phyloP scores from a whole-genome alignment of 176 grass and related monocot genomes.

The Carex kokanica region DNA sequence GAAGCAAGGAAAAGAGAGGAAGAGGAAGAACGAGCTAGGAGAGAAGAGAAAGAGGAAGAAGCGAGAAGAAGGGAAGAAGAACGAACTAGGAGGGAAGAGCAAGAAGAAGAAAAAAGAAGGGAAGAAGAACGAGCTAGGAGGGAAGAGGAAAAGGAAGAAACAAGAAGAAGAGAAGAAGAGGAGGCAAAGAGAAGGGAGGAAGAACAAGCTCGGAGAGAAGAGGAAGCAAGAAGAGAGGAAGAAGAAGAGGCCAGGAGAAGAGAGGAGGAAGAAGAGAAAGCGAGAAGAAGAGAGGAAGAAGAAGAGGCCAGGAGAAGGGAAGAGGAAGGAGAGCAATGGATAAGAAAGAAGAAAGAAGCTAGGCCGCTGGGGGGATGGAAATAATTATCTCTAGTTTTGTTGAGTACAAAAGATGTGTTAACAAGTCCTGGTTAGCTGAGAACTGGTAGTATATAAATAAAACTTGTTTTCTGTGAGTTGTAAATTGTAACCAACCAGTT shows the following conservation, averaged over 20 bases:
- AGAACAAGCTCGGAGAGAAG: background rate
- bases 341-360: slow-evolving; percentile 3
- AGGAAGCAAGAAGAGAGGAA: background rate
- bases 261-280: background rate
- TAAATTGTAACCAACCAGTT: background rate
- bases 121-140: background rate
- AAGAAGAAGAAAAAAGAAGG: no score
- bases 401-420: background rate
- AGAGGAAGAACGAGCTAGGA: background rate
- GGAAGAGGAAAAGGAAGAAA: background rate
- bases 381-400: background rate
- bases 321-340: background rate
- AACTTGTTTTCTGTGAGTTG: background rate
- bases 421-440: background rate
- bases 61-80: background rate
- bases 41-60: background rate
- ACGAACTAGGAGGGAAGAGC: no score
- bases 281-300: background rate
- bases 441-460: background rate
- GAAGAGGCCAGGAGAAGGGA: no score
- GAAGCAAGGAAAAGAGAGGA: background rate
- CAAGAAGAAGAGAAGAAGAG: background rate
- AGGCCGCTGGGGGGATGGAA: background rate
- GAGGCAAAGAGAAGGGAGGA: background rate
- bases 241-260: background rate